Evolutionary conservation across 1,139 yeast species (phyloP), one percentile per base, ranked within the genome.

Genomic region (Yamadazyma atlantica): DNA sequence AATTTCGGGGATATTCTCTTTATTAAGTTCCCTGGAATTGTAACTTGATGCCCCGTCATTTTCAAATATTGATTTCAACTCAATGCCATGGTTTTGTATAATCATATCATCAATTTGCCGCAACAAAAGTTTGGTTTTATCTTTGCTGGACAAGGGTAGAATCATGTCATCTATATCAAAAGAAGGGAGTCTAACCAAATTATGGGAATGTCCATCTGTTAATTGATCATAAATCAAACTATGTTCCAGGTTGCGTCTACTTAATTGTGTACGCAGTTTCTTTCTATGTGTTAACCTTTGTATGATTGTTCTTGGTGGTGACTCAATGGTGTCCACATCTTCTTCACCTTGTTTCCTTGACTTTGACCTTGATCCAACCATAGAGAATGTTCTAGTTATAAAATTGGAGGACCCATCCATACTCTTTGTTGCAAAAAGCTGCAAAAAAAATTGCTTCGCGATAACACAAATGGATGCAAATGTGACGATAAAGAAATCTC

Each of bases 151-250:
- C 15, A 24, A 14, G n/a, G 30, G 35, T 4, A 14, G 17, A 6
- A 12, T 13, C 26, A 33, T 5, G 13, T 41, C 44, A 29, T 41
- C 41, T 12, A 41, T 34, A 25, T 37, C 38, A 25, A 43, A 34
- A 2, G 36, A 28, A 3, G 45, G 45, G 12, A 43, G 39, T 8
- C 19, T 23, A 22, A 36, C 29, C 4, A 6, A n/a, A 7, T 16
- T 23, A n/a, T 11, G 6, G 11, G 9, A 4, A 11, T 26, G 29
- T 4, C 17, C 25, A 23, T 28, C 3, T 4, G 3, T 33, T 14
- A 33, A 15, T 8, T 36, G 28, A 17, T 25, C 19, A 30, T 21
- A 35, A 4, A 30, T 10, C 19, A 30, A 30, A 15, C 26, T 14
- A 30, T 12, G 6, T 8, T 18, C 25, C 21, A 15, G 12, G 12